A percentile compares a stretch with the other conserved stretches of the same genome.
Conservation (phyloP, 225 moss, liverwort and hornwort genomes). For the Rhytidiadelphus loreus region DNA sequence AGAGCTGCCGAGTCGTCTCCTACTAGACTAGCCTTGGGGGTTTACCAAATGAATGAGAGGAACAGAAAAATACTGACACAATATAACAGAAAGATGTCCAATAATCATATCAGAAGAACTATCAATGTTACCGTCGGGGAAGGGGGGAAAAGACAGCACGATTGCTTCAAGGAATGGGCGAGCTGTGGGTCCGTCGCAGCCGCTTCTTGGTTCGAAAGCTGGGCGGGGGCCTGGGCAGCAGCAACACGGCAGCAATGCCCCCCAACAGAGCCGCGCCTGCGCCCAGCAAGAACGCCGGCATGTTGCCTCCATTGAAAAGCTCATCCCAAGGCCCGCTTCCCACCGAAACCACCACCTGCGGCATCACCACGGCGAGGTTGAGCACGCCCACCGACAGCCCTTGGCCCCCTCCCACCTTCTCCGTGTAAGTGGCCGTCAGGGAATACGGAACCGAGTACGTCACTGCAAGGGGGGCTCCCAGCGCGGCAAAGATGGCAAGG, state of each 20-base stretch:
- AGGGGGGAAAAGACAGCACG: neutral
- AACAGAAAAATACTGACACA: neutral
- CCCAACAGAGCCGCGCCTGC: constrained; percentile 48
- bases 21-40: neutral
- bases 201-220: constrained; percentile 35
- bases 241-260: constrained; percentile 48
- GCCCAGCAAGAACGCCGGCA: constrained; percentile 76
- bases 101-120: neutral
- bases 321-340: constrained; percentile 88
- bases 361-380: constrained; percentile 71
- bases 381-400: constrained; percentile 78
- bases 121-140: neutral
- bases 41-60: neutral
- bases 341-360: constrained; percentile 66
- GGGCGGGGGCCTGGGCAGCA: constrained; percentile 69
- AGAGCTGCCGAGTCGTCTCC: neutral
- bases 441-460: constrained; percentile 85
- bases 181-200: constrained; percentile 66
- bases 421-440: constrained; percentile 70
- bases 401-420: constrained; percentile 85
- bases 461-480: constrained; percentile 74
- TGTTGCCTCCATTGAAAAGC: constrained; percentile 54
- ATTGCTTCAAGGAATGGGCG: constrained; percentile 52
- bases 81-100: neutral
- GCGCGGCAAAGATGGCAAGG: constrained; percentile 36